phyloP scores from a whole-genome alignment of 2,329 filamentous ascomycete species.

The Allantophomopsis cytisporea region DNA sequence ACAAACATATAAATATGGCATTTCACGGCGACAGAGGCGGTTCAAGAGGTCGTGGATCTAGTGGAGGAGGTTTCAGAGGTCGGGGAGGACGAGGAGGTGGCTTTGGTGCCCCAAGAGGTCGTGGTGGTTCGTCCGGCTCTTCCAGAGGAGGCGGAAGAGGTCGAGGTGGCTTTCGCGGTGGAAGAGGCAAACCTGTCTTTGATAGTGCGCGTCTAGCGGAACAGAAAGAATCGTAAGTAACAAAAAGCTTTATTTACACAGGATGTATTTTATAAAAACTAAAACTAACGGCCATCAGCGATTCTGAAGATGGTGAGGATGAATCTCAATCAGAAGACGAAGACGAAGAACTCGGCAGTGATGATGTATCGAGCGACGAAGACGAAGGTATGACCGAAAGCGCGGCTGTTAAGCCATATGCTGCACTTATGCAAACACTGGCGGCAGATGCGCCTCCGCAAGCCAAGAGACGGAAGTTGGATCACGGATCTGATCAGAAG shows the following conservation, averaged over 20 bases:
- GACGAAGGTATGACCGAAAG: slow-evolving; percentile 23
- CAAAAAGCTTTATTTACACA: not conserved
- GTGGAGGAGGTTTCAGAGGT: slow-evolving; percentile 9
- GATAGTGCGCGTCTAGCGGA: slow-evolving; percentile 30
- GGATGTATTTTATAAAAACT: slow-evolving; percentile 1
- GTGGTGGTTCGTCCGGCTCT: not conserved
- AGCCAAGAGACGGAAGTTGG: slow-evolving; percentile 44
- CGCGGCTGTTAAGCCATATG: slow-evolving; percentile 33
- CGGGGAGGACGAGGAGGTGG: slow-evolving; percentile 13
- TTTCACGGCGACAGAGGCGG: slow-evolving; percentile 12
- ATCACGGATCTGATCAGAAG: slow-evolving; percentile 9
- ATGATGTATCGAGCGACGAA: slow-evolving; percentile 28
- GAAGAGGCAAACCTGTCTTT: slow-evolving; percentile 26
- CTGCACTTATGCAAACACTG: slow-evolving; percentile 43
- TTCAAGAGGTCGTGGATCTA: slow-evolving; percentile 11
- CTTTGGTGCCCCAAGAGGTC: slow-evolving; percentile 4
- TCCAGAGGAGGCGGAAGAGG: slow-evolving; percentile 11
- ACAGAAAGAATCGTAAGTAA: slow-evolving; percentile 22
- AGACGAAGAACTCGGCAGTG: slow-evolving; percentile 25
- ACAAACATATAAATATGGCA: slow-evolving; percentile 1
- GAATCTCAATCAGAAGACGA: slow-evolving; percentile 23
- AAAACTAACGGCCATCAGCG: slow-evolving; percentile 6
- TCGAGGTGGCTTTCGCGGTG: slow-evolving; percentile 25
- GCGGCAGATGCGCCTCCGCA: slow-evolving; percentile 29
- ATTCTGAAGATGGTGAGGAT: slow-evolving; percentile 15